Evolutionary conservation across 371 early-diverging fungal species (phyloP), one percentile per base, ranked within the genome.

Genomic region (Encephalitozoon hellem): DNA sequence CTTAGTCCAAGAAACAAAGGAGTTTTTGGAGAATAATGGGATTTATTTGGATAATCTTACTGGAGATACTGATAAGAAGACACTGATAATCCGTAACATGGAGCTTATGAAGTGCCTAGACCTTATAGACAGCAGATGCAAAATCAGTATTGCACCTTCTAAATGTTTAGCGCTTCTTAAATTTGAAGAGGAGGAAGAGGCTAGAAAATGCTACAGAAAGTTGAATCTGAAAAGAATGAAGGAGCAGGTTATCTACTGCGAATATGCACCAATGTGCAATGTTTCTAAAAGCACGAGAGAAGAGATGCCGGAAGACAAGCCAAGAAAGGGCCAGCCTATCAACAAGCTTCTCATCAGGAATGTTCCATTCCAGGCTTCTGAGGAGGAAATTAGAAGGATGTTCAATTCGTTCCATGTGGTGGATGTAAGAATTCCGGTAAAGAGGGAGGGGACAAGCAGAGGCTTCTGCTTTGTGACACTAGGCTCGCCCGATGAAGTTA

Each of bases 381-480:
- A 90, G 80, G 90, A 90, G 82, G 98, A 98, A 77, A 83, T 98
- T 63, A 88, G 88, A 41, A 90, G 92, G 77, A 85, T 98, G 43
- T 93, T 96, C 83, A 81, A 93, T 4, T 94, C 90, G 84, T 94
- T 92, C 70, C 91, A 94, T 77, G 86, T 95, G 70, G 94, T 95
- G 82, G 89, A 92, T 2, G 88, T 98, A 41, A 90, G 97, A 55
- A 78, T 97, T 67, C 99, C 99, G 49, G 90, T 89, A 70, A 96
- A 96, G 83, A 89, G 91, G 81, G 90, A 90, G 30, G 94, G 95
- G 12, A 89, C 89, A 1, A 94, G 93, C 77, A 91, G 97, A 73
- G 99, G 99, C 78, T 98, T 97, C 85, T 93, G 92, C 49, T 98
- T 97, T 87, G 88, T 96, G 78, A 94, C 95, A 77, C 92, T 94